Base-by-base conservation (phyloP, 2,329 filamentous ascomycete genomes). In the Dichotomopilus funicola region DNA sequence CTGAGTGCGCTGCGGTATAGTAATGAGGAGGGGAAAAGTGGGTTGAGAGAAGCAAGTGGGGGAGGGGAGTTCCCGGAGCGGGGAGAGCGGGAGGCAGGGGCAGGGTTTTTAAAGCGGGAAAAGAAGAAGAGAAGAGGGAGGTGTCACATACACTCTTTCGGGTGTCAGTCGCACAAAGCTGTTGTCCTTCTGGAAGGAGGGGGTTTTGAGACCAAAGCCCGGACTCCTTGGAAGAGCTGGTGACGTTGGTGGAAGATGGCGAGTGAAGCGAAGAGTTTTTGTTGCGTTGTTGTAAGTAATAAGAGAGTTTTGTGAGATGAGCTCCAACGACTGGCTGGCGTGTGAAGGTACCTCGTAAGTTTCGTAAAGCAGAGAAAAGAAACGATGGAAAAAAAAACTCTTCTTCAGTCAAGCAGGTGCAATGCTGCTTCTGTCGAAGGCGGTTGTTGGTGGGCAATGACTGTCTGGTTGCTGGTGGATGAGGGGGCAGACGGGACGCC, bases 131-230 rank as follows among this genome's bases (percentile, higher is more conserved):
- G 54, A 44, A 58, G 53, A 56, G 55, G 31, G 53, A 62, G 63
- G 60, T 60, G 61, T 57, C 56, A 64, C 64, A 61, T 60, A 64
- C 63, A 58, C 59, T 59, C 41, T 57, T 55, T 49, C 19, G 19
- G 57, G 59, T 62, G 60, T 55, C 60, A 61, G 62, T 64, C 57
- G 59, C 59, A 64, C 62, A 62, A 58, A 53, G 59, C 53, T 59
- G 61, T 56, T 59, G 60, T 59, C 57, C 19, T 57, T 58, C 51
- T 61, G 59, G 56, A 61, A 62, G 56, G 61, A 64, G 60, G 63
- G 61, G 62, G 61, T 59, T 34, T 55, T 49, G 54, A 55, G 58
- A 62, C 61, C 60, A 59, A 47, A 59, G 55, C 52, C 58, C 51
- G 57, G 51, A 48, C 47, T 44, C 45, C 12, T 44, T 56, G 50